phyloP scores from a whole-genome alignment of 441 rosid species.

The Erodium chrysanthum region DNA sequence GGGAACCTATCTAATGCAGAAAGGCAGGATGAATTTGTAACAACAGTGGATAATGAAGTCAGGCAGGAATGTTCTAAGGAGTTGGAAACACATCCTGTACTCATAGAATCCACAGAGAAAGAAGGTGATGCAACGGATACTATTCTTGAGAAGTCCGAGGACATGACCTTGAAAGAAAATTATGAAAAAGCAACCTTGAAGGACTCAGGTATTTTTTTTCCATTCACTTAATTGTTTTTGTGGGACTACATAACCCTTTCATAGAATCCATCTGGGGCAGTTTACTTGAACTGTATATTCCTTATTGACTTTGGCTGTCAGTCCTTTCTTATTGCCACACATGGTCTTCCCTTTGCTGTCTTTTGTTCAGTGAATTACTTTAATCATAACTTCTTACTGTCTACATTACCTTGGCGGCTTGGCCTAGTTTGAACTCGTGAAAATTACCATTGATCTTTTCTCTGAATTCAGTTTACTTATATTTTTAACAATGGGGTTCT shows the following conservation, averaged over 20 bases:
- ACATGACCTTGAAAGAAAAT: constrained; percentile 25
- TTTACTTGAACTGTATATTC: neutral
- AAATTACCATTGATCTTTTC: neutral
- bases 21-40: constrained; percentile 25
- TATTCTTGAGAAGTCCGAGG: constrained; percentile 24
- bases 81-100: constrained; percentile 23
- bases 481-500: neutral
- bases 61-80: constrained; percentile 23
- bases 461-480: neutral
- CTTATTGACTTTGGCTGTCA: neutral
- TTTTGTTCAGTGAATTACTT: neutral
- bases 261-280: neutral
- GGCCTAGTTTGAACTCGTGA: neutral
- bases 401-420: neutral
- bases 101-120: constrained; percentile 25
- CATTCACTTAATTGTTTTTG: neutral
- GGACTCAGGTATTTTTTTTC: constrained; percentile 34
- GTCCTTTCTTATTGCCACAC: neutral
- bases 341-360: neutral
- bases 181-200: constrained; percentile 23
- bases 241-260: neutral
- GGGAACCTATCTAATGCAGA: constrained; percentile 31
- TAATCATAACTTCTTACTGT: neutral
- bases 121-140: constrained; percentile 27
- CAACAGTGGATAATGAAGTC: constrained; percentile 21